Evolutionary conservation across 1,284 basidiomycete species (phyloP), one percentile per base, ranked within the genome.

Genomic region (Grifola frondosa): DNA sequence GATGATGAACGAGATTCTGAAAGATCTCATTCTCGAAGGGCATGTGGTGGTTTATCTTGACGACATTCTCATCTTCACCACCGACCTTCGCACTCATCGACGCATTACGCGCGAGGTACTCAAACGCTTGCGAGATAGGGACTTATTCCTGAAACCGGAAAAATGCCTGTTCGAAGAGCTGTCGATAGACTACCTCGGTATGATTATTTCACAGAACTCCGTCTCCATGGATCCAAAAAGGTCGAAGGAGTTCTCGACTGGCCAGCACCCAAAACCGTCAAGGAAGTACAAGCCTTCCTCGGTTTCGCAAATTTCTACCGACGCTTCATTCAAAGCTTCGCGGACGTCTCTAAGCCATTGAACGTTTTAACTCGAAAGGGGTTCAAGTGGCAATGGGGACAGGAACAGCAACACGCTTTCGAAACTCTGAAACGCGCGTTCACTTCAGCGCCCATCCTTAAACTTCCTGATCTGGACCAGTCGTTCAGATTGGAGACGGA

Each of bases 231-330:
- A 47, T 24, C 40, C 36, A 22, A 25, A 6, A 77, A 77, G 44
- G 49, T 76, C 0, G 10, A 61, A 1, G 60, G 59, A 0, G 54
- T 76, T 6, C n/a, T 25, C 0, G 22, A 50, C 0, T 78, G 74
- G 75, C 65, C 63, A 0, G 16, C 23, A 0, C 72, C 68, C 0
- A 51, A 37, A 0, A 61, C 35, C 1, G 37, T 66, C 6, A 56
- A 58, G 17, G 49, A 65, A 9, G 38, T 69, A 4, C 54, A 62
- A 30, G 33, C 30, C 0, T 76, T 77, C 52, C 40, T 75, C 0
- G 73, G 71, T 2, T 68, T 77, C 28, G 53, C 58, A 5, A 71
- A 70, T 45, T 75, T 69, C 54, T 78, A 76, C 37, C 34, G 64
- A 0, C 36, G 60, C 0, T 78, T 77, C 44, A 68, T 78, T 15